Percentiles rank a stretch among this genome's conserved stretches.
Evolutionary conservation across 176 grass and related monocot species (phyloP).

Genomic region (Miscanthus lutarioriparius): DNA sequence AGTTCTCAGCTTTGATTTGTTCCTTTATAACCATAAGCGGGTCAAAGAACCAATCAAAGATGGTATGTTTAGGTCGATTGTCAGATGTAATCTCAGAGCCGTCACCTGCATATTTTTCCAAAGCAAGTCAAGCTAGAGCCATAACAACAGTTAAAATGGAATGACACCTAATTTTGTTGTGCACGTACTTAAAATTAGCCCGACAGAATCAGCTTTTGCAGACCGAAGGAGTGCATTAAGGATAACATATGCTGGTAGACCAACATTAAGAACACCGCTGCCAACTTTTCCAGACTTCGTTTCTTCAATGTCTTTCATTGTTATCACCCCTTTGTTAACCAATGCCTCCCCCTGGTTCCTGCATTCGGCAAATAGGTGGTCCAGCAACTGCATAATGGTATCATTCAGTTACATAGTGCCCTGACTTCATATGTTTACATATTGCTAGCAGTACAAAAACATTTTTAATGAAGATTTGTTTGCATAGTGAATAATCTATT

Average conservation of each 20-base stretch:
- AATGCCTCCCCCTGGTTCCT: slow-evolving; percentile 62
- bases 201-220: slow-evolving; percentile 57
- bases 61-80: slow-evolving; percentile 64
- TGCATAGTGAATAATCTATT: neutral
- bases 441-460: no score
- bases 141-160: neutral
- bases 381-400: slow-evolving; percentile 64
- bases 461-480: neutral
- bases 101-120: slow-evolving; percentile 53
- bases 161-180: neutral
- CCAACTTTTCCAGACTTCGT: slow-evolving; percentile 73
- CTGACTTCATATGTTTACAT: neutral
- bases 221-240: slow-evolving; percentile 79
- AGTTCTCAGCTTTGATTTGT: slow-evolving; percentile 86
- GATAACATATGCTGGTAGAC: slow-evolving; percentile 90
- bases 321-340: slow-evolving; percentile 69
- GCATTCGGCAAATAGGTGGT: slow-evolving; percentile 82
- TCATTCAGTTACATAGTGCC: slow-evolving; percentile 16
- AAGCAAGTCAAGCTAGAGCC: slow-evolving; percentile 2
- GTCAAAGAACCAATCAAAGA: slow-evolving; percentile 96
- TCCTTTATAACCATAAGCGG: slow-evolving; percentile 93
- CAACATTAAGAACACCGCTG: slow-evolving; percentile 70
- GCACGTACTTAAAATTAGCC: slow-evolving; percentile 79
- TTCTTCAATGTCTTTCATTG: slow-evolving; percentile 77
- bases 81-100: slow-evolving; percentile 75